These are phyloP conservation scores for Halophytophthora polymorphica DNA, from an alignment of 352 stramenopile species.

Conservation along the genomic window DNA sequence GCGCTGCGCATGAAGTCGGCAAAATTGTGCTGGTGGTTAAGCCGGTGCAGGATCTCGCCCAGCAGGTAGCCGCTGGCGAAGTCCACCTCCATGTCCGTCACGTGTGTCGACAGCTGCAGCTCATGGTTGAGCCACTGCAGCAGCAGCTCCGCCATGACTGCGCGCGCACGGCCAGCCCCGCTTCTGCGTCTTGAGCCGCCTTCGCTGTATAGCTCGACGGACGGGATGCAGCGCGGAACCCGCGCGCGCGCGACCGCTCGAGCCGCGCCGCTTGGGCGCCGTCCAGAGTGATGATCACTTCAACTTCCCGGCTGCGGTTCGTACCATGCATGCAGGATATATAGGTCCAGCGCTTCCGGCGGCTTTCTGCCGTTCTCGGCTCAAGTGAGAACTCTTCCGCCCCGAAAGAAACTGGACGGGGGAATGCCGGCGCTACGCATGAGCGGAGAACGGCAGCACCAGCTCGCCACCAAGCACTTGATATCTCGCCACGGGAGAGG, in stretches of 20 bases:
- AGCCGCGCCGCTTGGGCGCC: too few species aligned
- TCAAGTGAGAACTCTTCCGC: too few species aligned
- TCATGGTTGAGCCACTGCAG: slow-evolving; percentile 84
- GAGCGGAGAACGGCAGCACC: too few species aligned
- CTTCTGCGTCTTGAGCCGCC: neutral
- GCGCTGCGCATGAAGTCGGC: slow-evolving; percentile 69
- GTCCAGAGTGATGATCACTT: too few species aligned
- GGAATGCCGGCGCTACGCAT: too few species aligned
- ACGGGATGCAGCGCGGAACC: neutral
- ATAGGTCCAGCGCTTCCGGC: neutral
- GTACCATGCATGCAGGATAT: neutral
- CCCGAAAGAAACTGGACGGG: too few species aligned
- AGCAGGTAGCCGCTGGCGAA: slow-evolving; percentile 87
- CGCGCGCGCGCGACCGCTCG: too few species aligned
- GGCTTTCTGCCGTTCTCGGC: too few species aligned
- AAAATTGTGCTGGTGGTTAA: slow-evolving; percentile 91
- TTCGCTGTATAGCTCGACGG: neutral
- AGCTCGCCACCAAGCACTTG: too few species aligned
- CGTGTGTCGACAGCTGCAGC: slow-evolving; percentile 57
- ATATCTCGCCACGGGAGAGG: too few species aligned
- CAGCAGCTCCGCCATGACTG: slow-evolving; percentile 68
- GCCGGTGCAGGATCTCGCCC: slow-evolving; percentile 76
- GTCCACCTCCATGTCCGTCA: slow-evolving; percentile 65
- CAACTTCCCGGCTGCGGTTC: too few species aligned
- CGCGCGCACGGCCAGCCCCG: neutral